Base-by-base conservation (phyloP, 495 filamentous ascomycete species). In the Neurospora sp. region DNA sequence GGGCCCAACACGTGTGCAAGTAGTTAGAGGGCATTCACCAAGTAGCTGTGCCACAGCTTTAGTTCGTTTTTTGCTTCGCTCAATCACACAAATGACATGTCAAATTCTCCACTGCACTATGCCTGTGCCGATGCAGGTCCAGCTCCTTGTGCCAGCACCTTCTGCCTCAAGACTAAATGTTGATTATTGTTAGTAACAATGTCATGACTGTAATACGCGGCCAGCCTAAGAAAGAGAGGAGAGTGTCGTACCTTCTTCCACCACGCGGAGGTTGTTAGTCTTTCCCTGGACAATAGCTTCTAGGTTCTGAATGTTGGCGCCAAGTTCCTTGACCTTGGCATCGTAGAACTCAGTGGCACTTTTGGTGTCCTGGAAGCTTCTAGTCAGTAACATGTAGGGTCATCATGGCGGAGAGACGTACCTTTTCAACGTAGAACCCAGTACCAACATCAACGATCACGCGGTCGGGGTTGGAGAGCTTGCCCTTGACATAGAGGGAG, bases 381-480 rank as follows among this genome's bases (percentile, higher is more conserved):
- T 20, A 39, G 70, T 75, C 59, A 75, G 44, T n/a, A 48, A n/a
- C 5, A 53, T 71, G 70, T 71, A 22, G 46, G 27, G 37, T 22
- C 69, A 38, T 38, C 16, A 18, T 39, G 31, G 61, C 14, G 39
- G 68, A 41, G 20, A 44, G 31, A 41, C 78, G 46, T 73, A 92
- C 91, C 88, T 99, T 99, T 83, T 98, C 96, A 71, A 98, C 92
- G 80, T 93, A 98, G 80, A 96, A 99, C 4, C 96, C 96, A 1
- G 96, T 99, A 18, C 96, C 96, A 20, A 99, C 91, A 84, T 99
- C 96, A 31, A 99, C 94, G 61, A 99, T 86, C 12, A 98, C 94
- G 73, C 90, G 91, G 73, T 92, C 88, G 11, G 91, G 88, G 81
- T 91, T 88, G 40, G 93, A 86, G 27, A 98, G 85, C 22, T 84